These are phyloP conservation scores for Ochetophila trinervis DNA, from an alignment of 306 rosid genomes.

Conservation along the genomic window DNA sequence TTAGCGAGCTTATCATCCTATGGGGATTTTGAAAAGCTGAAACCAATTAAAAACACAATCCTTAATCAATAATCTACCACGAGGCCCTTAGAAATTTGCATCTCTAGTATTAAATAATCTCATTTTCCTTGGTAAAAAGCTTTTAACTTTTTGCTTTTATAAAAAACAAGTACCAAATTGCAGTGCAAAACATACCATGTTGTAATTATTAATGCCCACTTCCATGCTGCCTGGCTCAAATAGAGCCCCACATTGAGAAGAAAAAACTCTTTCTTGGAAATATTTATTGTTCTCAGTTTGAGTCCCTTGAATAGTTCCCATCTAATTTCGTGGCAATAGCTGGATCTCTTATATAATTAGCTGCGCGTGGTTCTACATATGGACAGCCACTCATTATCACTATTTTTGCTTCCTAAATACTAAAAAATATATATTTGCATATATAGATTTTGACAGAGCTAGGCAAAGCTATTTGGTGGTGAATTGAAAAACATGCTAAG, in stretches of 20 bases:
- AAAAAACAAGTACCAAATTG: background rate
- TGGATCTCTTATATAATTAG: constrained; percentile 11
- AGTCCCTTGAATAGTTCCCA: background rate
- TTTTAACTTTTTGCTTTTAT: background rate
- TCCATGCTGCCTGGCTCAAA: background rate
- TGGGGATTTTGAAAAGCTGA: constrained; percentile 8
- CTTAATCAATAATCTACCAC: constrained; percentile 7
- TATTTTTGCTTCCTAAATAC: too few relatives aligned
- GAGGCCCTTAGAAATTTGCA: background rate
- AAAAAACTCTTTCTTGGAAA: background rate
- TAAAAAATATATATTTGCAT: too few relatives aligned
- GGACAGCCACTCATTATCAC: too few relatives aligned
- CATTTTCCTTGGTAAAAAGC: background rate
- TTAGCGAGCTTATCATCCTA: background rate
- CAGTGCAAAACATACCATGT: constrained; percentile 24
- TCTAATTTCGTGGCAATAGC: constrained; percentile 10
- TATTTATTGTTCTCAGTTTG: constrained; percentile 5
- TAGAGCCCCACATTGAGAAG: constrained; percentile 24
- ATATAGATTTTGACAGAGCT: too few relatives aligned
- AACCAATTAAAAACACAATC: background rate
- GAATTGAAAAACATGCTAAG: too few relatives aligned
- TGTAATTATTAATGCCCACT: constrained; percentile 37
- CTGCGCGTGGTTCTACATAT: constrained; percentile 12
- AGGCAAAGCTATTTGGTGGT: too few relatives aligned
- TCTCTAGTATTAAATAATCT: background rate